Conservation (phyloP, 108 stramenopile genomes). For the Aureococcus anophagefferens region DNA sequence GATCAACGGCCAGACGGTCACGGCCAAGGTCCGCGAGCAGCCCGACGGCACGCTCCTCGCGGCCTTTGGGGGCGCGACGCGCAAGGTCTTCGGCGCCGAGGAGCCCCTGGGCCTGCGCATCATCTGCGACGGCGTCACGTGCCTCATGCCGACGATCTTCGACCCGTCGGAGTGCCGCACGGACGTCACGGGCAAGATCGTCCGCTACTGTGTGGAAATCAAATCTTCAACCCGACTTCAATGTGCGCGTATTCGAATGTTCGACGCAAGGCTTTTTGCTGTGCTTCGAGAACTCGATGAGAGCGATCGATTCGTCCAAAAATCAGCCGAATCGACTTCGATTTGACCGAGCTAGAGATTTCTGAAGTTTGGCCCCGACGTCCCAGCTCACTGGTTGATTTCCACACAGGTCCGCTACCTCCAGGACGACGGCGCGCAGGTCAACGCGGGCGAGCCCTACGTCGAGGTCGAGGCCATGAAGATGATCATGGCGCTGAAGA, state of each 20-base stretch:
- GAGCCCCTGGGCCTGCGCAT: constrained; percentile 39
- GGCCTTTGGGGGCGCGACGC: constrained; percentile 26
- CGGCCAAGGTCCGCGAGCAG: constrained; percentile 27
- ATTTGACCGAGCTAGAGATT: no score
- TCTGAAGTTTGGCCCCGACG: no score
- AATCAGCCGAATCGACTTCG: no score
- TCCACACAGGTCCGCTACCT: no score
- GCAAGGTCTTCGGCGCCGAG: constrained; percentile 26
- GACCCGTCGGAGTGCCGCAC: constrained; percentile 45
- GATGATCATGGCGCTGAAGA: constrained; percentile 98
- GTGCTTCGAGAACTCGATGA: no score
- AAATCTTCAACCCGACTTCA: no score
- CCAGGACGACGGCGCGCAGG: constrained; percentile 37
- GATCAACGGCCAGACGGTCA: constrained; percentile 18
- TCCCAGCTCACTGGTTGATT: no score
- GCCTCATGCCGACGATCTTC: constrained; percentile 39
- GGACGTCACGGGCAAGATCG: constrained; percentile 44
- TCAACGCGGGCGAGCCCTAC: constrained; percentile 41
- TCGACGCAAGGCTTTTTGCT: no score
- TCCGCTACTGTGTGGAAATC: no score
- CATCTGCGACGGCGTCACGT: constrained; percentile 39
- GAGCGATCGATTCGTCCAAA: no score
- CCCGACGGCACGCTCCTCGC: constrained; percentile 31
- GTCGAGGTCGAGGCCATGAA: constrained; percentile 99
- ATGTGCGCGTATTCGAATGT: no score